Conservation (phyloP, 768 basidiomycete species). For the Nidula microcarpa region DNA sequence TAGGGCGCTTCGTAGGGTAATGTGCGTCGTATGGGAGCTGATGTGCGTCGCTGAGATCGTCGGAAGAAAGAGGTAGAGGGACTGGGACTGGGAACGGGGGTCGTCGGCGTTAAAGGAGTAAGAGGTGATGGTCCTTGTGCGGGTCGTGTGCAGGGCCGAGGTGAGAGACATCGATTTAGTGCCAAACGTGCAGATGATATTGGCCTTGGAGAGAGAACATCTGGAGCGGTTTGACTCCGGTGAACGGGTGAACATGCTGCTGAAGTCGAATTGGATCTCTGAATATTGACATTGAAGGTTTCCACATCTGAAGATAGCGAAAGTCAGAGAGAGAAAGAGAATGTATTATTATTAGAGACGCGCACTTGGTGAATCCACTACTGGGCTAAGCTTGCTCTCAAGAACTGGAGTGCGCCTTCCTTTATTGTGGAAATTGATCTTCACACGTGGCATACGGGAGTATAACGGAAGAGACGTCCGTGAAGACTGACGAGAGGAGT, state of each 20-base stretch:
- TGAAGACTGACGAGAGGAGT: slow-evolving; percentile 17
- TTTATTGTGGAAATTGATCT: slow-evolving; percentile 2
- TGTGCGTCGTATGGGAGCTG: slow-evolving; percentile 32
- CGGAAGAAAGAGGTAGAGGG: slow-evolving; percentile 16
- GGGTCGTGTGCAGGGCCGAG: not conserved
- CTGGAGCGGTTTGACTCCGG: no score
- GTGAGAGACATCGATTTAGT: not conserved
- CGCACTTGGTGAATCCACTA: not conserved
- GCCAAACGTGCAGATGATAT: not conserved
- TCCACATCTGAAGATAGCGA: no score
- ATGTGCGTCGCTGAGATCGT: slow-evolving; percentile 23
- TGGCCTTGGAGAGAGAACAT: no score
- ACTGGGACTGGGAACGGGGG: slow-evolving; percentile 12
- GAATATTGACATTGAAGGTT: no score
- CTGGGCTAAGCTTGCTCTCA: not conserved
- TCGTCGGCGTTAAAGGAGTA: slow-evolving; percentile 6
- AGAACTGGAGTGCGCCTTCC: not conserved
- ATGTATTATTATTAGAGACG: not conserved
- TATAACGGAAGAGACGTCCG: slow-evolving; percentile 14
- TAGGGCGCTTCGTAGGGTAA: slow-evolving; percentile 42
- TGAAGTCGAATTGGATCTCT: no score
- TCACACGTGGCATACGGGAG: slow-evolving; percentile 12
- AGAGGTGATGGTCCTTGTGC: not conserved
- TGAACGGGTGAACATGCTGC: no score
- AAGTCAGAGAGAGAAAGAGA: not conserved